Evolutionary conservation across 805 yeast genomes (phyloP), one percentile per base, ranked within the genome.

Genomic region (Hanseniaspora lindneri): DNA sequence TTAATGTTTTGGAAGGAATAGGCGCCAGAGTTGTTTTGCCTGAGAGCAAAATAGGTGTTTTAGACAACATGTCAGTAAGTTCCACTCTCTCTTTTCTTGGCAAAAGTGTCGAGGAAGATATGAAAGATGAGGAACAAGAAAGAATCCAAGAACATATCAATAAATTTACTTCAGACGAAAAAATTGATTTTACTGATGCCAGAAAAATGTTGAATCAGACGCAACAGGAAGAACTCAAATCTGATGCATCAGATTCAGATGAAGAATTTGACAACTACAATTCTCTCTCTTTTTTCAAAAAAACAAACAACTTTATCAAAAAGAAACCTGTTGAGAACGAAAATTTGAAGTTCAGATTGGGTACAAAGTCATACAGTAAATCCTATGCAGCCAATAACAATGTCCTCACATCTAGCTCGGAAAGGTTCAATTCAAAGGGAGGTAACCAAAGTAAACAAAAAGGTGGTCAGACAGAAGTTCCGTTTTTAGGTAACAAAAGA

Each of bases 331-430:
- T 25, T 9, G 37, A 37, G 11, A 37, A 34, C 24, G 44, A 43
- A 30, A 50, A 49, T 13, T 32, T 34, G 35, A 32, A 49, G 16
- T 36, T 36, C 36, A 52, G 49, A 23, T 37, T 39, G 8, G 44
- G 32, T 39, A 39, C 42, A 30, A 39, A 44, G 21, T 27, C 49
- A 1, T 44, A 21, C 14, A 44, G 40, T 5, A 44, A 37, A 16
- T 36, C 20, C 25, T 54, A 19, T 51, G 44, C 23, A 47, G 68
- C 83, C 60, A 89, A 84, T 56, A 79, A 81, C 42, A 92, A 83
- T 66, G 94, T 94, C 39, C 87, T 76, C 55, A 94, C 84, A 66
- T 82, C 92, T 32, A 94, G 84, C 52, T 94, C 84, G 68, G 94
- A 84, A 66, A 84, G 86, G 83, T 74, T 74, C 43, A 94, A 92